A percentile compares a stretch with the other conserved stretches of the same genome.
phyloP scores from a whole-genome alignment of 495 filamentous ascomycete genomes.

The Aspergillus baeticus region DNA sequence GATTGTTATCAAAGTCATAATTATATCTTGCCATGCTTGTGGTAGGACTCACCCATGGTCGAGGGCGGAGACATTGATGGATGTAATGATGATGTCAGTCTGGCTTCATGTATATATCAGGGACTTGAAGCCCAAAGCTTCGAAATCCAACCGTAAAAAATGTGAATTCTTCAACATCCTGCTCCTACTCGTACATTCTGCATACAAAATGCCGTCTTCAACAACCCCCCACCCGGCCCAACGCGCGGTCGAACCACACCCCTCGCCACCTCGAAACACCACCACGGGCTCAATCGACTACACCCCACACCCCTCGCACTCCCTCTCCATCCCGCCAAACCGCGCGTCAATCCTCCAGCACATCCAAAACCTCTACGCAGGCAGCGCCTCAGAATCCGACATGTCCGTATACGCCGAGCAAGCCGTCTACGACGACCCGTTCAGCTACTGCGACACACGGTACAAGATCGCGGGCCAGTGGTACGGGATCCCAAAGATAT shows the following conservation, averaged over 20 bases:
- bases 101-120: too few relatives aligned
- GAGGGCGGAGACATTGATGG: too few relatives aligned
- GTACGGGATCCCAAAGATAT: slow-evolving; percentile 12
- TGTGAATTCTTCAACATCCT: too few relatives aligned
- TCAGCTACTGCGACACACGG: slow-evolving; percentile 13
- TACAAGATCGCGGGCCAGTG: slow-evolving; percentile 14
- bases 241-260: slow-evolving; percentile 6
- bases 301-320: background rate
- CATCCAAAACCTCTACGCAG: slow-evolving; percentile 3
- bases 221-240: slow-evolving; percentile 1
- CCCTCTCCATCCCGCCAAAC: background rate
- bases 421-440: slow-evolving; percentile 12
- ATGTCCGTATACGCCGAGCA: slow-evolving; percentile 7
- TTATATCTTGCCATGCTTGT: too few relatives aligned
- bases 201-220: slow-evolving; percentile 1
- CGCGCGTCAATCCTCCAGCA: background rate
- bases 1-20: too few relatives aligned
- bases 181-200: too few relatives aligned
- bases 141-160: too few relatives aligned
- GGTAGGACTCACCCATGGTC: too few relatives aligned
- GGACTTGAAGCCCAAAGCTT: too few relatives aligned
- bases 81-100: too few relatives aligned
- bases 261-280: background rate
- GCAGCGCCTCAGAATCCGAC: slow-evolving; percentile 9
- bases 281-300: background rate